phyloP scores from a whole-genome alignment of 1,139 yeast species.

The Lodderomyces theae region DNA sequence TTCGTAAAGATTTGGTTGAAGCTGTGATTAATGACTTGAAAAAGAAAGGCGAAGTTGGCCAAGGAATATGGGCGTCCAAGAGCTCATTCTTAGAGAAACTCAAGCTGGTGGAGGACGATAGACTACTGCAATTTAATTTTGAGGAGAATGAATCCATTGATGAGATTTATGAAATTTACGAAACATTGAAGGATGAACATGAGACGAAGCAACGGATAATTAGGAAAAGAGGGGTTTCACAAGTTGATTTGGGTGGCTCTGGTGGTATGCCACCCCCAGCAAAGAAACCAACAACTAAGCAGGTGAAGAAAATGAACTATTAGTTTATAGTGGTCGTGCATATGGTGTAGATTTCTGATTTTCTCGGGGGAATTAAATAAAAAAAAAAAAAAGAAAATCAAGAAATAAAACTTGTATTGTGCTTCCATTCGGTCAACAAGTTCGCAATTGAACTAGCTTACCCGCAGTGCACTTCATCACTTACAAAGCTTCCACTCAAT shows the following conservation, averaged over 20 bases:
- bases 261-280: too few relatives aligned
- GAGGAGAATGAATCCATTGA: background rate
- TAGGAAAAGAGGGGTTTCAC: constrained; percentile 3
- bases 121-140: constrained; percentile 12
- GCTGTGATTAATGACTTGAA: constrained; percentile 44
- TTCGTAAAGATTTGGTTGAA: constrained; percentile 59
- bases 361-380: background rate
- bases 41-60: constrained; percentile 7
- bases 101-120: constrained; percentile 24
- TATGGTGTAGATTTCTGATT: background rate
- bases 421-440: background rate
- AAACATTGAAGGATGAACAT: constrained; percentile 3
- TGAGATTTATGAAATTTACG: constrained; percentile 4
- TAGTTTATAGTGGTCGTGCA: background rate
- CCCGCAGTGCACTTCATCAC: too few relatives aligned
- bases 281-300: too few relatives aligned
- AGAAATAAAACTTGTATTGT: too few relatives aligned
- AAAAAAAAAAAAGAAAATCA: too few relatives aligned
- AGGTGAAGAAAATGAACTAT: constrained; percentile 4
- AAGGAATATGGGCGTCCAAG: constrained; percentile 18
- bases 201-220: background rate
- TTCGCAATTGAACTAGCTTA: background rate
- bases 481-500: background rate
- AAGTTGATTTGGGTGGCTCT: background rate
- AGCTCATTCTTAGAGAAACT: constrained; percentile 22